A percentile compares a stretch with the other conserved stretches of the same genome.
These are phyloP conservation scores for Pleurotus pulmonarius DNA, from an alignment of 768 basidiomycete genomes.

Conservation along the genomic window DNA sequence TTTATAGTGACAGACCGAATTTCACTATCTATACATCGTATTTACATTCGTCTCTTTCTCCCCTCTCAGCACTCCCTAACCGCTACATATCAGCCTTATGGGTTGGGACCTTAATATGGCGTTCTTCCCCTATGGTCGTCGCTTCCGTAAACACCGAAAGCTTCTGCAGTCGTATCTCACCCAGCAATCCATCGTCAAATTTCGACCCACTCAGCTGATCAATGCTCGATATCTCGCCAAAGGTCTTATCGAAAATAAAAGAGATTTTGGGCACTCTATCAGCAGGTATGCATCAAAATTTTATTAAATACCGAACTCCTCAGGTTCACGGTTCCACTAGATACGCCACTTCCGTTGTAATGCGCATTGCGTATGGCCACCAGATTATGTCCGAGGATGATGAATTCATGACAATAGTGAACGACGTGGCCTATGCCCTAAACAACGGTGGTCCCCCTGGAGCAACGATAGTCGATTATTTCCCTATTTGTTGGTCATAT, in stretches of 20 bases:
- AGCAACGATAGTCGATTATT: conserved; percentile 16
- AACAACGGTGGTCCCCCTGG: conserved; percentile 14
- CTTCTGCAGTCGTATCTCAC: conserved; percentile 19
- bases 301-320: not conserved
- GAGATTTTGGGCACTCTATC: conserved; percentile 7
- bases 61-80: not conserved
- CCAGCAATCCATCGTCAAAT: conserved; percentile 16
- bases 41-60: not conserved
- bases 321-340: conserved; percentile 10
- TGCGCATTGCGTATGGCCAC: conserved; percentile 20
- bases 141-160: conserved; percentile 17
- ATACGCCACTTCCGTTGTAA: conserved; percentile 19
- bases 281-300: not conserved
- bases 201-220: conserved; percentile 21
- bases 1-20: conserved; percentile 21
- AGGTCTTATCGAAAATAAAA: conserved; percentile 22
- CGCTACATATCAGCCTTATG: not conserved
- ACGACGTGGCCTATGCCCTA: conserved; percentile 11
- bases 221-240: conserved; percentile 27
- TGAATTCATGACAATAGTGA: conserved; percentile 16
- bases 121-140: conserved; percentile 18
- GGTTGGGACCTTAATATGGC: conserved; percentile 13
- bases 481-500: conserved; percentile 18
- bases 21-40: conserved; percentile 17
- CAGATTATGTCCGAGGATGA: conserved; percentile 18